A percentile compares a stretch with the other conserved stretches of the same genome.
Evolutionary conservation across 306 rosid species (phyloP).

Genomic region (Lathyrus tuberosus): DNA sequence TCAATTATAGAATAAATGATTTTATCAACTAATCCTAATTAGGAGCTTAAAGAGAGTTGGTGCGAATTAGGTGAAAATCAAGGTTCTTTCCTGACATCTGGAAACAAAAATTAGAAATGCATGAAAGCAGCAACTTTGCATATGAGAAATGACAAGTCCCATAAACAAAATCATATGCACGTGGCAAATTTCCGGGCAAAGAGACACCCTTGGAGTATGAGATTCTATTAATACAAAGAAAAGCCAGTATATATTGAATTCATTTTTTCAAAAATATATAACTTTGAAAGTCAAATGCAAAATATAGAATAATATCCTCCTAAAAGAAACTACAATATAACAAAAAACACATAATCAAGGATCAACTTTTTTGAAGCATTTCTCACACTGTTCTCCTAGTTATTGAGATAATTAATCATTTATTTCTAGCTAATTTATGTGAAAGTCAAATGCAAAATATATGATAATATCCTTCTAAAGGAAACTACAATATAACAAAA

Average conservation of each 20-base stretch:
- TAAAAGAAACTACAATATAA: background rate
- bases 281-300: background rate
- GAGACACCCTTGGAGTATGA: background rate
- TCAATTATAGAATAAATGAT: conserved; percentile 21
- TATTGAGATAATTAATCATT: too few species aligned
- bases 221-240: background rate
- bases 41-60: conserved; percentile 8
- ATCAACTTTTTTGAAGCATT: too few species aligned
- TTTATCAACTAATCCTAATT: conserved; percentile 12
- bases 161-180: background rate
- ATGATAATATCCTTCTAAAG: background rate
- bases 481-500: background rate
- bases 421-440: too few species aligned
- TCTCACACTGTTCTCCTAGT: too few species aligned
- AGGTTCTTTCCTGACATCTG: background rate
- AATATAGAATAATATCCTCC: background rate
- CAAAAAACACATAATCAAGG: background rate
- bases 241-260: background rate
- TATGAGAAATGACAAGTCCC: background rate
- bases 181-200: background rate
- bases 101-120: background rate
- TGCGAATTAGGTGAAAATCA: background rate
- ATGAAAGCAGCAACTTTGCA: background rate
- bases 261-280: too few species aligned
- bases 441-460: background rate